Evolutionary conservation across 2,329 filamentous ascomycete genomes (phyloP).

Genomic region (Fusarium brachygibbosum): DNA sequence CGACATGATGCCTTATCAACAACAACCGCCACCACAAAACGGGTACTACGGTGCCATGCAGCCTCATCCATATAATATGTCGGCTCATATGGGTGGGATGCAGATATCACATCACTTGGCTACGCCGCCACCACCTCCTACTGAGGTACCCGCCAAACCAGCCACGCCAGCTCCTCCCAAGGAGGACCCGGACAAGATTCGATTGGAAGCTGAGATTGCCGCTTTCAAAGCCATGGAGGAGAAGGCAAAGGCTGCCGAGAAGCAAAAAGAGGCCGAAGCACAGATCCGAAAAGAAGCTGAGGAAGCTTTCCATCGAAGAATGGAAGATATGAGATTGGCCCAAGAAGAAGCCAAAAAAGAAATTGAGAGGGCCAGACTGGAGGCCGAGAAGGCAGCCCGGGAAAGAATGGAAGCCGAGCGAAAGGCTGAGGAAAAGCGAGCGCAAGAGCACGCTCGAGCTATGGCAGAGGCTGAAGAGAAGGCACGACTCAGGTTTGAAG

Average conservation of each 20-base stretch:
- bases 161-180: constrained; percentile 56
- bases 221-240: constrained; percentile 63
- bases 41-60: constrained; percentile 52
- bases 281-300: constrained; percentile 63
- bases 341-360: constrained; percentile 56
- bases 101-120: constrained; percentile 46
- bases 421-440: constrained; percentile 46
- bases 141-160: constrained; percentile 56
- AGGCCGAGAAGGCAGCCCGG: constrained; percentile 60
- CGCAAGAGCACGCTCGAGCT: constrained; percentile 63
- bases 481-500: constrained; percentile 62
- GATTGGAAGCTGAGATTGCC: constrained; percentile 71
- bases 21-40: constrained; percentile 37
- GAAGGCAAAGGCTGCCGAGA: constrained; percentile 61
- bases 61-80: constrained; percentile 49
- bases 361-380: constrained; percentile 45
- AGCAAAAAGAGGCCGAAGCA: constrained; percentile 60
- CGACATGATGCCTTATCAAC: constrained; percentile 66
- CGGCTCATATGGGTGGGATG: constrained; percentile 57
- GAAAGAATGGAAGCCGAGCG: constrained; percentile 60
- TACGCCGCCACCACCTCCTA: constrained; percentile 57
- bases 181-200: constrained; percentile 70
- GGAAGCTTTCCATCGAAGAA: constrained; percentile 53
- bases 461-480: constrained; percentile 61
- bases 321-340: constrained; percentile 48